phyloP scores from a whole-genome alignment of 1,139 yeast species.

The Entelexis sorbosivorans region DNA sequence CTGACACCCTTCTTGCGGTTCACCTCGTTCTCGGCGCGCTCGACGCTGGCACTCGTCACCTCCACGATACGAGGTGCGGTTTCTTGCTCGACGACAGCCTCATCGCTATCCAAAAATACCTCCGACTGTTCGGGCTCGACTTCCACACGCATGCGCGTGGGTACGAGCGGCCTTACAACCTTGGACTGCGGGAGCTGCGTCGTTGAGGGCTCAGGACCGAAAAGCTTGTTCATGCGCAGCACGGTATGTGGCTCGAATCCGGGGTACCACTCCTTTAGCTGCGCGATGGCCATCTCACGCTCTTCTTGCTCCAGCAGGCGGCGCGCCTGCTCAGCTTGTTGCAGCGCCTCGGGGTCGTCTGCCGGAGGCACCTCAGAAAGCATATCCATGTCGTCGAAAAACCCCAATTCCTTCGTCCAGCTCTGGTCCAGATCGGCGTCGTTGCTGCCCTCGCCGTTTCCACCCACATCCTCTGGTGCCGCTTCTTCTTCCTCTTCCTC shows the following conservation, averaged over 20 bases:
- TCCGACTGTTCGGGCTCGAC: conserved; percentile 33
- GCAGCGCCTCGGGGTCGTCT: neutral
- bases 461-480: conserved; percentile 20
- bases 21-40: conserved; percentile 14
- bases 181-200: conserved; percentile 46
- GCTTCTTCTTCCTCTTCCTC: conserved; percentile 39
- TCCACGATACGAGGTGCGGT: neutral
- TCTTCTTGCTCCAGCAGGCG: conserved; percentile 16
- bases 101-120: conserved; percentile 7
- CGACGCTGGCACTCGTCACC: neutral
- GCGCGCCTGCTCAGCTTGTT: conserved; percentile 15
- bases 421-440: conserved; percentile 21
- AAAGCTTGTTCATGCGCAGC: conserved; percentile 55
- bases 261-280: conserved; percentile 43
- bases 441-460: conserved; percentile 12
- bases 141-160: conserved; percentile 38
- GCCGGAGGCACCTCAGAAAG: conserved; percentile 18
- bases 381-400: conserved; percentile 27
- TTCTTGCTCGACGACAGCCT: neutral
- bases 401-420: conserved; percentile 25
- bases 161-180: conserved; percentile 47
- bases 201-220: conserved; percentile 51
- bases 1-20: neutral
- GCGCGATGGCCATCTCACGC: conserved; percentile 18
- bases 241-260: conserved; percentile 46